phyloP scores from a whole-genome alignment of 106 monocot genomes.

The Ottelia alismoides region DNA sequence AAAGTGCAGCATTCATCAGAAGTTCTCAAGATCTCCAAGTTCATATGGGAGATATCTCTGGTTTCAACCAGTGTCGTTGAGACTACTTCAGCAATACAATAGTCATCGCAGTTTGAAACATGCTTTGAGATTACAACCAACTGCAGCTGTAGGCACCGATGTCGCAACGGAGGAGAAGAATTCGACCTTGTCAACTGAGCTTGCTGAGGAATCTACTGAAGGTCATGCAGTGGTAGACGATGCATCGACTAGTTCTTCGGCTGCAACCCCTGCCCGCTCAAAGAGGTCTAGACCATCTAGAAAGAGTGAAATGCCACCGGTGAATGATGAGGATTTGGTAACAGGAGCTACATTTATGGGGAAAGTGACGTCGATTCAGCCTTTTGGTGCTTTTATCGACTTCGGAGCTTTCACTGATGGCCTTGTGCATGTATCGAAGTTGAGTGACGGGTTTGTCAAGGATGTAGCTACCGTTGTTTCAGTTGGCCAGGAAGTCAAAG shows the following conservation, averaged over 20 bases:
- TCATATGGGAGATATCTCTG: conserved; percentile 16
- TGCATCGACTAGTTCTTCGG: conserved; percentile 12
- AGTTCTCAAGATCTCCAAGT: conserved; percentile 13
- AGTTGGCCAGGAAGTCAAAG: conserved; percentile 82
- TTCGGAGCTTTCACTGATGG: conserved; percentile 92
- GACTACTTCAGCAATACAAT: conserved; percentile 21
- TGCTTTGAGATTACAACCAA: conserved; percentile 18
- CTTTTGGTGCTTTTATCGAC: conserved; percentile 91
- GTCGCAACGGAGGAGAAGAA: conserved; percentile 48
- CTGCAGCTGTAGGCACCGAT: conserved; percentile 53
- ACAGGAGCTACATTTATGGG: conserved; percentile 79
- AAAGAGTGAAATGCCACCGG: conserved; percentile 76
- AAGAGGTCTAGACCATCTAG: conserved; percentile 37
- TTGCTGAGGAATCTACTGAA: conserved; percentile 17
- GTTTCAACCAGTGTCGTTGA: conserved; percentile 18
- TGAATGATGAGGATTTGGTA: conserved; percentile 69
- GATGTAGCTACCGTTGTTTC: conserved; percentile 62
- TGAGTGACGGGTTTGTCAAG: conserved; percentile 80
- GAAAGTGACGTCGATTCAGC: conserved; percentile 85
- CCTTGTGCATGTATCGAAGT: conserved; percentile 77
- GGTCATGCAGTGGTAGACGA: conserved; percentile 18
- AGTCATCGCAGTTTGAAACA: conserved; percentile 15
- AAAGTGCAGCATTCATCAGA: conserved; percentile 19
- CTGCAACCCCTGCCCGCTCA: conserved; percentile 2
- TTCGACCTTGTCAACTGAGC: conserved; percentile 37